Evolutionary conservation across 1,284 basidiomycete species (phyloP), one percentile per base, ranked within the genome.

Genomic region (Boletus albobrunnescens): DNA sequence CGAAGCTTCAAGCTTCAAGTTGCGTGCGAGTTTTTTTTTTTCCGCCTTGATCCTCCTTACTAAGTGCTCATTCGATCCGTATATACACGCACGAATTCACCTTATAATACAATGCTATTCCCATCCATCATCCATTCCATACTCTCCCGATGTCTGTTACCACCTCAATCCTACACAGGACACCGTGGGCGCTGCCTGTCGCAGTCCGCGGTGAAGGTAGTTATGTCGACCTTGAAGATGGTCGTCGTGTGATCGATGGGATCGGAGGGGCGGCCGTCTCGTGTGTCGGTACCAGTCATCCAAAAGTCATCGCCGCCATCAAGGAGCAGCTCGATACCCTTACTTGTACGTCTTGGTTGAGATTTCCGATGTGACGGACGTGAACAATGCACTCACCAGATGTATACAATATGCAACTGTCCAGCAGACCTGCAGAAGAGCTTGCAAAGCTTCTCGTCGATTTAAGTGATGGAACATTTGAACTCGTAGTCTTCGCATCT

Each of bases 251-350:
- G 28, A 73, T 91, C 53, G 89, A 92, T 67, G 85, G 76, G 12
- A 79, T 87, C 39, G 91, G 90, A 36, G 91, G 91, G 27, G 90
- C 91, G 5, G 90, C 91, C 9, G 91, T 94, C 31, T 69, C 82
- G 5, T 89, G 84, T 58, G 67, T 94, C 38, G 91, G 91, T 2
- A 81, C 82, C 55, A 79, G 76, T 11, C 82, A 92, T 59, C 83
- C 83, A 7, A 77, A 75, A 42, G 84, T 91, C 17, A 70, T 76
- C 47, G 69, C 82, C 58, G 86, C 85, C 6, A 74, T 91, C 46
- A 85, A 87, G 63, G 78, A 87, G 49, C 91, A 94, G 59, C 71
- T 85, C 17, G 82, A 84, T 60, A 80, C 79, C 55, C 68, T 92
- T 30, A 75, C 87, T 27, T 90, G 87, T 89, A 4, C 38, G 64